Evolutionary conservation across 228 moss, liverwort and hornwort genomes (phyloP).

Genomic region (Sphagnum fallax): DNA sequence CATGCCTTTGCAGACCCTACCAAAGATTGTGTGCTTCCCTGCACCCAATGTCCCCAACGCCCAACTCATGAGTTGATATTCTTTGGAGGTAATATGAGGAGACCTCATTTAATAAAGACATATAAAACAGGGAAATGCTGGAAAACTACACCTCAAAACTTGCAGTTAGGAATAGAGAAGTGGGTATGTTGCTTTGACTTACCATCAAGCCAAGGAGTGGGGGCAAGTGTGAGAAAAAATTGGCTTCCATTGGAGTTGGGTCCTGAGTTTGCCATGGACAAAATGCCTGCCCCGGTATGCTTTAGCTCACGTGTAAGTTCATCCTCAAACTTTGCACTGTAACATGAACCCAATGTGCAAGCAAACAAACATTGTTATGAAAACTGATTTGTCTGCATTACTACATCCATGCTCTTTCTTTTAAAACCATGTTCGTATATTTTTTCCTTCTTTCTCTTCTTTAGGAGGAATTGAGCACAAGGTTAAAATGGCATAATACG

Average conservation of each 20-base stretch:
- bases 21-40: slow-evolving; percentile 80
- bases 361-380: background rate
- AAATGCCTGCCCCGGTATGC: slow-evolving; percentile 65
- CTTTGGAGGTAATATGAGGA: background rate
- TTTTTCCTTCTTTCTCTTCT: background rate
- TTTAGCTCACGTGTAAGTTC: slow-evolving; percentile 49
- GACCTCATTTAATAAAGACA: background rate
- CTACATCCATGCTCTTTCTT: background rate
- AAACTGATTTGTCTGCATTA: background rate
- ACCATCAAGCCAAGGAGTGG: slow-evolving; percentile 75
- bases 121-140: background rate
- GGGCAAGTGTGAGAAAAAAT: slow-evolving; percentile 63
- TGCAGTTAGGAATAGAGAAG: background rate
- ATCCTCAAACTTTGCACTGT: slow-evolving; percentile 59
- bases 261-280: slow-evolving; percentile 81
- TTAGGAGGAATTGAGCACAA: background rate
- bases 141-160: background rate
- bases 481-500: background rate
- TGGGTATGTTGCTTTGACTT: background rate
- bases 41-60: background rate
- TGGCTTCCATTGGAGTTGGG: slow-evolving; percentile 79
- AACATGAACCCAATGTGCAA: slow-evolving; percentile 3
- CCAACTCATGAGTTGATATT: background rate
- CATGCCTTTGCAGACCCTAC: slow-evolving; percentile 64
- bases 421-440: background rate